These are phyloP conservation scores for Polyporus tsugae DNA, from an alignment of 1,284 basidiomycete genomes.

Conservation along the genomic window DNA sequence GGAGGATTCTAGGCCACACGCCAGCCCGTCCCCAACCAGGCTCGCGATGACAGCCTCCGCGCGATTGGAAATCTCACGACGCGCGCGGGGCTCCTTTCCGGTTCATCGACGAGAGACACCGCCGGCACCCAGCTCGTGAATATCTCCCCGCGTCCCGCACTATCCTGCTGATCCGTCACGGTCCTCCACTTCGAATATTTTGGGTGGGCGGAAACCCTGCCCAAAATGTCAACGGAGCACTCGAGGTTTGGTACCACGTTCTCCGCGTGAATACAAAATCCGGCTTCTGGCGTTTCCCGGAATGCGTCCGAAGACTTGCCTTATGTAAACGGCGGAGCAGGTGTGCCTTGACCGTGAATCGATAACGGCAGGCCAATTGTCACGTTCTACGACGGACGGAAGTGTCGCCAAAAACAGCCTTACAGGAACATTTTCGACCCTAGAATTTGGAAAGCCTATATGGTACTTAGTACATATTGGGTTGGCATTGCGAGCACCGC, in stretches of 20 bases:
- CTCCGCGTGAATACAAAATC: not conserved
- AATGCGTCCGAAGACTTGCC: not conserved
- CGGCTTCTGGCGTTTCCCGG: conserved; percentile 2
- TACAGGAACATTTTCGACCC: not conserved
- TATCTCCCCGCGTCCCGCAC: not conserved
- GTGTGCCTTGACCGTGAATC: not conserved
- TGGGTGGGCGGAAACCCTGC: not conserved
- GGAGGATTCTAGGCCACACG: not conserved
- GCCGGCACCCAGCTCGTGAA: not conserved
- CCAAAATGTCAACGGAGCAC: not conserved
- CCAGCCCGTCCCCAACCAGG: not conserved
- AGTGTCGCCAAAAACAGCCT: not conserved
- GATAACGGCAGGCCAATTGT: conserved; percentile 1
- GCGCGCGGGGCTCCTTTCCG: conserved; percentile 5
- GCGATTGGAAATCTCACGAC: not conserved
- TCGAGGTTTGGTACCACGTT: not conserved
- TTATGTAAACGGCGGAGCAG: not conserved
- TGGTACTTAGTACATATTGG: not conserved
- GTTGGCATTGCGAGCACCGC: not conserved
- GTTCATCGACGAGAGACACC: not conserved
- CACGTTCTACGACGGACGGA: not conserved
- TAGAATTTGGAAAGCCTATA: not conserved
- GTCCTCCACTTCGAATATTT: not conserved
- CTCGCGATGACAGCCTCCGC: not conserved
- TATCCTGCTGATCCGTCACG: not conserved